Conservation (phyloP, 805 yeast genomes). For the Tetrapisispora nanseiensis region DNA sequence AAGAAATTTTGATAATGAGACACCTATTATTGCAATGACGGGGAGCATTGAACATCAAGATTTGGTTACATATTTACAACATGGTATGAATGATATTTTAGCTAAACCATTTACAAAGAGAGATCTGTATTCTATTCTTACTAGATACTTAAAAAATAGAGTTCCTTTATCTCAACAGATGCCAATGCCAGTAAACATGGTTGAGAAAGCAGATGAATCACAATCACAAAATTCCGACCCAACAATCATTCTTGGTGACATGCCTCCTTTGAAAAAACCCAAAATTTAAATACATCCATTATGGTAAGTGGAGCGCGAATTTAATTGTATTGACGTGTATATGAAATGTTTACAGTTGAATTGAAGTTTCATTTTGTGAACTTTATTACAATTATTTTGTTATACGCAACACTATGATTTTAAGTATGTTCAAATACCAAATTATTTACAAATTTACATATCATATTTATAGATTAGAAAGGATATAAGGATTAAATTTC, state of each 20-base stretch:
- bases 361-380: too few species aligned
- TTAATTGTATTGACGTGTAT: too few species aligned
- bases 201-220: neutral
- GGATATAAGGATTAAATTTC: neutral
- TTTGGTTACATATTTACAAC: conserved; percentile 65
- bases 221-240: neutral
- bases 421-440: too few species aligned
- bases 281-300: too few species aligned
- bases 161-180: conserved; percentile 29
- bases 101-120: conserved; percentile 91
- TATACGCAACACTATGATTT: too few species aligned
- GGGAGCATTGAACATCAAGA: conserved; percentile 81
- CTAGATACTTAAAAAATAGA: conserved; percentile 55
- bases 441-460: too few species aligned
- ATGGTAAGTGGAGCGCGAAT: neutral
- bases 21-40: conserved; percentile 93
- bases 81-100: conserved; percentile 86
- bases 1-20: conserved; percentile 68
- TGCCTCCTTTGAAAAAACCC: conserved; percentile 2
- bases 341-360: too few species aligned
- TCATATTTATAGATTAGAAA: neutral
- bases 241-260: neutral
- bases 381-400: too few species aligned
- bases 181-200: neutral
- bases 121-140: conserved; percentile 67